These are phyloP conservation scores for Phascolomyces articulosus DNA, from an alignment of 371 early-diverging fungal genomes.

Conservation along the genomic window DNA sequence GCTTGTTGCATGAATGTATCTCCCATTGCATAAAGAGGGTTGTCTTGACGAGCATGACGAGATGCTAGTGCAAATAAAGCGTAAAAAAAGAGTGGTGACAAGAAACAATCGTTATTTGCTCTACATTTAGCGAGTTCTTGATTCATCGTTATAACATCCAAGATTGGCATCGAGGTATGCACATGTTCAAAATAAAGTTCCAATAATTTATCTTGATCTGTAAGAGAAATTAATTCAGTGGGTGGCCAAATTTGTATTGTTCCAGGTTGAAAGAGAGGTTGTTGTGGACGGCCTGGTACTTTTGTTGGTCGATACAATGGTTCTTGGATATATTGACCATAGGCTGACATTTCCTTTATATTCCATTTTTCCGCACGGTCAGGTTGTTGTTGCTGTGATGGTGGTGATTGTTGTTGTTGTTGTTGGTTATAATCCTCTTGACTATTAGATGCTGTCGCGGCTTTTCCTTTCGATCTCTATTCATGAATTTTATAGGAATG, in stretches of 20 bases:
- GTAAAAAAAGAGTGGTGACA: conserved; percentile 45
- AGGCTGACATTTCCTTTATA: not conserved
- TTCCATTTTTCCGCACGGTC: conserved; percentile 9
- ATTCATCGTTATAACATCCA: conserved; percentile 38
- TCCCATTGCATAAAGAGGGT: not conserved
- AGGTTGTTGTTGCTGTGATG: not conserved
- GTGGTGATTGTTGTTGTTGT: not conserved
- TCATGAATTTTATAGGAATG: too few species aligned
- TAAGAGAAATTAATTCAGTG: conserved; percentile 3
- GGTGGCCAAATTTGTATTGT: conserved; percentile 6
- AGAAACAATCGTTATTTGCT: conserved; percentile 14
- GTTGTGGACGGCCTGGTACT: conserved; percentile 11
- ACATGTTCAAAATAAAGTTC: conserved; percentile 55
- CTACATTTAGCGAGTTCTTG: conserved; percentile 19
- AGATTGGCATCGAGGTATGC: conserved; percentile 57
- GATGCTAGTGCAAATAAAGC: conserved; percentile 46
- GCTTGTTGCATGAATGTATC: conserved; percentile 23
- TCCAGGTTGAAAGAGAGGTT: not conserved
- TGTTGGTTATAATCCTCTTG: too few species aligned
- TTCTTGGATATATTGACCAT: conserved; percentile 20
- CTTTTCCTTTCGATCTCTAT: too few species aligned
- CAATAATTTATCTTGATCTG: conserved; percentile 41
- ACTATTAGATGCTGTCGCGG: too few species aligned
- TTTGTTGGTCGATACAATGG: conserved; percentile 7
- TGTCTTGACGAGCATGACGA: conserved; percentile 20